These are phyloP conservation scores for Penicillium psychrosexuale DNA, from an alignment of 2,329 filamentous ascomycete genomes.

Conservation along the genomic window DNA sequence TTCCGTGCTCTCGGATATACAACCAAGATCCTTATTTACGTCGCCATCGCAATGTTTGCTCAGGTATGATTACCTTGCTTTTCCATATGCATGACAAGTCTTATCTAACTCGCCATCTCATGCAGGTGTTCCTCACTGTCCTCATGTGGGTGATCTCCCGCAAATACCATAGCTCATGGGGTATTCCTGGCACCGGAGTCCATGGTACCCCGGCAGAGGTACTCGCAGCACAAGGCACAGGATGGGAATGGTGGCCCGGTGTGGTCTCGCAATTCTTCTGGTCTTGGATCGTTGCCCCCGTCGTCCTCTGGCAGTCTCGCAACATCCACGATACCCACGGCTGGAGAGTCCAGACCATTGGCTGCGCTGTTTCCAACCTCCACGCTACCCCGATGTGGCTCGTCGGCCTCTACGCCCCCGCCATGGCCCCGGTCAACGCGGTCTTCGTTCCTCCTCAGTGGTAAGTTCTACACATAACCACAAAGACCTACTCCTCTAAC, in stretches of 20 bases:
- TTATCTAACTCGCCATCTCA: neutral
- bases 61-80: constrained; percentile 47
- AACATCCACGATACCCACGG: constrained; percentile 63
- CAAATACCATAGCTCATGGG: constrained; percentile 58
- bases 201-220: constrained; percentile 46
- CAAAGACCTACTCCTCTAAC: neutral
- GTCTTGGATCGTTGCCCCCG: constrained; percentile 17
- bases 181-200: constrained; percentile 53
- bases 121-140: constrained; percentile 57
- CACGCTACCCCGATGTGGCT: constrained; percentile 67
- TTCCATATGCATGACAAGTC: neutral
- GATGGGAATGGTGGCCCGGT: constrained; percentile 60
- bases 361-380: constrained; percentile 50
- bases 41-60: constrained; percentile 54
- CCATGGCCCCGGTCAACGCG: constrained; percentile 52
- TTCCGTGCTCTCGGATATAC: constrained; percentile 29
- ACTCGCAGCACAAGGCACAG: constrained; percentile 37
- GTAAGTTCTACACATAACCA: neutral
- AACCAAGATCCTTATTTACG: constrained; percentile 32
- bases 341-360: constrained; percentile 63
- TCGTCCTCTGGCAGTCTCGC: constrained; percentile 58
- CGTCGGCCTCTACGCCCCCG: constrained; percentile 52
- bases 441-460: constrained; percentile 62
- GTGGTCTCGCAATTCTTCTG: constrained; percentile 28
- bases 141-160: constrained; percentile 60